A percentile compares a stretch with the other conserved stretches of the same genome.
Evolutionary conservation across 169 alveolate genomes (phyloP).

Genomic region (Cryptosporidium meleagridis): DNA sequence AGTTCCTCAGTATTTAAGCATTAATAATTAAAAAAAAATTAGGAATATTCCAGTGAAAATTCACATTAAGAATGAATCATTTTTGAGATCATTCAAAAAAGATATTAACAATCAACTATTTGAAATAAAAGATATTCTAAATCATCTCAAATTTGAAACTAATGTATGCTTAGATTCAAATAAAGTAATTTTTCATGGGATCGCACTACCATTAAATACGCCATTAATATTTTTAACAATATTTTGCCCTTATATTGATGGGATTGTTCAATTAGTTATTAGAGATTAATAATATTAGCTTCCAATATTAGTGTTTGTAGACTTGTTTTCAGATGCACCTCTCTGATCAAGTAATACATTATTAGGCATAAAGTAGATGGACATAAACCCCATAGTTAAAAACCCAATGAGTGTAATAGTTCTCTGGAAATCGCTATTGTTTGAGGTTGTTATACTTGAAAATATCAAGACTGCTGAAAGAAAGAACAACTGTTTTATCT

Average conservation of each 20-base stretch:
- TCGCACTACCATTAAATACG: slow-evolving; percentile 23
- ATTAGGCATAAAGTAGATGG: slow-evolving; percentile 38
- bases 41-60: slow-evolving; percentile 59
- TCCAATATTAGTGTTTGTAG: background rate
- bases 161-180: background rate
- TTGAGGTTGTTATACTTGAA: slow-evolving; percentile 53
- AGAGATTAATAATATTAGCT: background rate
- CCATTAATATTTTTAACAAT: slow-evolving; percentile 43
- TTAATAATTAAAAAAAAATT: background rate
- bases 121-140: slow-evolving; percentile 14
- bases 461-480: slow-evolving; percentile 32
- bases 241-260: slow-evolving; percentile 56
- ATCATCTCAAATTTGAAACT: background rate
- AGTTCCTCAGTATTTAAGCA: slow-evolving; percentile 1
- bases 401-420: slow-evolving; percentile 43
- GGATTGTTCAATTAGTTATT: slow-evolving; percentile 35
- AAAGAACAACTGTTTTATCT: slow-evolving; percentile 17
- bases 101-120: slow-evolving; percentile 1
- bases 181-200: slow-evolving; percentile 44
- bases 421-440: slow-evolving; percentile 50
- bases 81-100: slow-evolving; percentile 45
- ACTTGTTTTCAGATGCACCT: background rate
- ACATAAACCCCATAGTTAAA: slow-evolving; percentile 52
- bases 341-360: background rate
- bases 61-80: background rate